phyloP scores from a whole-genome alignment of 1,139 yeast species.

The Yamadazyma jaroonii region DNA sequence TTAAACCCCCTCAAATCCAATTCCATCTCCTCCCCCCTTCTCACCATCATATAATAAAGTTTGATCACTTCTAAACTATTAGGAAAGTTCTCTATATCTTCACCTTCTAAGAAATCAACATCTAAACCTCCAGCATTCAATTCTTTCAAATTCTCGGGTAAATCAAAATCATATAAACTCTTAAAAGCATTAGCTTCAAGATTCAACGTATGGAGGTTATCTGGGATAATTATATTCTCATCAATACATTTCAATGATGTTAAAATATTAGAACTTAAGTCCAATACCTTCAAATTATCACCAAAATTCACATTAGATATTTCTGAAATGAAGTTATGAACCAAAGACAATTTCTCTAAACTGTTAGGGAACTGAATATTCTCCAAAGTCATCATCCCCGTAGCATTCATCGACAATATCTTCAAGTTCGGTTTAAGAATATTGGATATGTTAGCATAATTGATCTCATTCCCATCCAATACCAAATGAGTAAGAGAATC shows the following conservation, averaged over 20 bases:
- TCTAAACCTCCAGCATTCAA: constrained; percentile 3
- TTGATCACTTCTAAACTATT: constrained; percentile 3
- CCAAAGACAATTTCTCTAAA: constrained; percentile 16
- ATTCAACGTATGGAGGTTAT: constrained; percentile 1
- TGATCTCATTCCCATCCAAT: constrained; percentile 23
- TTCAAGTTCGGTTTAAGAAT: constrained; percentile 18
- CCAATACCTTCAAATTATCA: constrained; percentile 10
- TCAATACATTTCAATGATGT: constrained; percentile 1
- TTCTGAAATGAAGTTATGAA: constrained; percentile 19
- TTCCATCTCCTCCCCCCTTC: neutral
- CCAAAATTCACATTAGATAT: constrained; percentile 16
- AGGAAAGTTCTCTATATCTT: constrained; percentile 5
- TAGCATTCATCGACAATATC: constrained; percentile 19
- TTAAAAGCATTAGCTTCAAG: constrained; percentile 5
- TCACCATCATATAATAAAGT: constrained; percentile 2
- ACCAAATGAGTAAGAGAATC: constrained; percentile 15
- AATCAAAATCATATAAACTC: constrained; percentile 4
- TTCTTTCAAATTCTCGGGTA: constrained; percentile 3
- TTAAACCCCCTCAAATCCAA: constrained; percentile 3
- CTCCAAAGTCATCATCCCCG: constrained; percentile 20
- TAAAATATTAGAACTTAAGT: constrained; percentile 5
- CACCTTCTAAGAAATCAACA: constrained; percentile 2
- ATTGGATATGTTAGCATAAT: constrained; percentile 19
- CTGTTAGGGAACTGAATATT: constrained; percentile 17
- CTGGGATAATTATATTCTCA: neutral